A percentile compares a stretch with the other conserved stretches of the same genome.
Conservation (phyloP, 23 red algal species). For the Gracilaria domingensis region DNA sequence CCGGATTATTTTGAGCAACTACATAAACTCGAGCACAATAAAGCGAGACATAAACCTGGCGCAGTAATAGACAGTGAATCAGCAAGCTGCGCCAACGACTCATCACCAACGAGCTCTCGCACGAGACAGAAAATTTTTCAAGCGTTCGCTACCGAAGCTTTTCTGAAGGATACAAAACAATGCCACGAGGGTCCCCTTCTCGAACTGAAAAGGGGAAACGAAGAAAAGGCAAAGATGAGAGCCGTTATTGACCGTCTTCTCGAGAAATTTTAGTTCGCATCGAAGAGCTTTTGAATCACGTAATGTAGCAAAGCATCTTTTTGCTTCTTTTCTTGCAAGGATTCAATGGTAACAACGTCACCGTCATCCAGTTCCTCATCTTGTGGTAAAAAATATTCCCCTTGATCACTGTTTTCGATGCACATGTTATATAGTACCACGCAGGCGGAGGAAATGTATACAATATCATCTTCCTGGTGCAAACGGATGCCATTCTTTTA, state of each 20-base stretch:
- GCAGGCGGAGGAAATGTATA: conserved; percentile 20
- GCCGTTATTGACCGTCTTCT: too few relatives aligned
- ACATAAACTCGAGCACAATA: conserved; percentile 31
- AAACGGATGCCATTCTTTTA: neutral
- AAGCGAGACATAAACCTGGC: conserved; percentile 16
- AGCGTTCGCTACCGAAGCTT: too few relatives aligned
- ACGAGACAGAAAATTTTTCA: neutral
- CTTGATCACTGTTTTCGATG: neutral
- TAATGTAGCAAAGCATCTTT: too few relatives aligned
- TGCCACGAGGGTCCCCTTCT: too few relatives aligned
- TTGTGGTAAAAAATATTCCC: neutral
- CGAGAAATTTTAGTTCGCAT: too few relatives aligned
- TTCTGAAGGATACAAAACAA: too few relatives aligned
- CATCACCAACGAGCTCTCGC: neutral
- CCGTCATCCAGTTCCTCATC: neutral
- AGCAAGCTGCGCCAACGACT: too few relatives aligned
- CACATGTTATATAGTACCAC: neutral
- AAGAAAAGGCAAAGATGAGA: too few relatives aligned
- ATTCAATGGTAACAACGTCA: neutral
- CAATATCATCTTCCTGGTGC: neutral
- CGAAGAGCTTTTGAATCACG: too few relatives aligned
- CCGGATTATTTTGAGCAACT: conserved; percentile 32
- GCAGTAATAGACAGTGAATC: neutral
- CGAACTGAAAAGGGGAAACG: too few relatives aligned
- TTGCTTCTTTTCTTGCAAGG: neutral